Evolutionary conservation across 2,329 filamentous ascomycete genomes (phyloP).

Genomic region (Fusarium pseudoanthophilum): DNA sequence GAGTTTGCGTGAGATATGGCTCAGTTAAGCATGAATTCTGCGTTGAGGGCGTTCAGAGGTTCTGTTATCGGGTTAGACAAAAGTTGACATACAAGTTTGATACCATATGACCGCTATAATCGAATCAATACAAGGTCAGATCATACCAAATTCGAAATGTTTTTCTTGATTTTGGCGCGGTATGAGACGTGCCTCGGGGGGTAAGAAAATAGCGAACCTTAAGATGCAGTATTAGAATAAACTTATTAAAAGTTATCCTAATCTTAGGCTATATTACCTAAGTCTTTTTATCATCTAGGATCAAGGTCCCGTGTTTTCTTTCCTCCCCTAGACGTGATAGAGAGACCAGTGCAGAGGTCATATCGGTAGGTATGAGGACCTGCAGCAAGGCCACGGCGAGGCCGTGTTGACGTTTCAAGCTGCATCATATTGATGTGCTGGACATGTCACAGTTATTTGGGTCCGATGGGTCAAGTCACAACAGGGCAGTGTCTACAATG

Average conservation of each 20-base stretch:
- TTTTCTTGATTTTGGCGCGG: neutral
- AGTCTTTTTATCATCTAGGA: no score
- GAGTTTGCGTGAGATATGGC: neutral
- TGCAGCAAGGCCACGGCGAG: neutral
- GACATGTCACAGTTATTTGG: neutral
- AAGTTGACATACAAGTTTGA: conserved; percentile 25
- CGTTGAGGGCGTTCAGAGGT: conserved; percentile 23
- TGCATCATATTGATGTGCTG: neutral
- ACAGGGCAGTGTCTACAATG: no score
- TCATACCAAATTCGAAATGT: neutral
- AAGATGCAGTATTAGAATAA: no score
- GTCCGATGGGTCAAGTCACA: neutral
- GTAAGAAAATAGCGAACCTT: no score
- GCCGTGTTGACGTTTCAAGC: conserved; percentile 7
- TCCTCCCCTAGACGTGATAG: no score
- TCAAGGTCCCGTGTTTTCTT: no score
- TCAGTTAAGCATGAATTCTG: neutral
- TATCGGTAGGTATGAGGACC: neutral
- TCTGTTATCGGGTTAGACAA: conserved; percentile 32
- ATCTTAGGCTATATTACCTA: no score
- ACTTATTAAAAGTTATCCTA: no score
- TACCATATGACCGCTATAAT: conserved; percentile 19
- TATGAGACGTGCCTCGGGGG: conserved; percentile 1
- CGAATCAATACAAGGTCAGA: conserved; percentile 1
- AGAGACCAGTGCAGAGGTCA: neutral